Evolutionary conservation across 257 asterid species (phyloP).

Genomic region (Ligustrum vulgare): DNA sequence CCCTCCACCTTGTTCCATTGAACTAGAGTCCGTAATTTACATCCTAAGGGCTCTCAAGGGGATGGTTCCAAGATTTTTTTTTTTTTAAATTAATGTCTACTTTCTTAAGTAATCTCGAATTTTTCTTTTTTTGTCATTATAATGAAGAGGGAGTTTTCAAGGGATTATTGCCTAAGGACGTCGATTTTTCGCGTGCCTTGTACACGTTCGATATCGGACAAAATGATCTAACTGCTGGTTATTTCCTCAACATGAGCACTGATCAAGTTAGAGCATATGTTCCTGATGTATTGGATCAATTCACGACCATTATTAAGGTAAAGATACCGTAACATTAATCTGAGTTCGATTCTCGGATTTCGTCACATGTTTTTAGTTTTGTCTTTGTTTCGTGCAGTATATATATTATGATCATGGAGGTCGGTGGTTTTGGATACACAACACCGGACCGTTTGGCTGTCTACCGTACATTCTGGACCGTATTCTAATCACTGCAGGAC

Average conservation of each 20-base stretch:
- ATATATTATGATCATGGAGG: constrained; percentile 63
- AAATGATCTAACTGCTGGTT: constrained; percentile 81
- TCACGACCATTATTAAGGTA: constrained; percentile 58
- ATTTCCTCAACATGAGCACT: constrained; percentile 57
- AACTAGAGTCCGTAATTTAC: too few species aligned
- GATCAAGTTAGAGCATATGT: constrained; percentile 71
- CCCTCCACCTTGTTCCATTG: too few species aligned
- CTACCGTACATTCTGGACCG: constrained; percentile 70
- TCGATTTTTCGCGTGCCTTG: constrained; percentile 46
- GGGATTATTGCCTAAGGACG: constrained; percentile 47
- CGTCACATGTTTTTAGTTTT: neutral
- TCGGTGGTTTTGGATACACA: constrained; percentile 75
- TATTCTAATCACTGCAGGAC: constrained; percentile 48
- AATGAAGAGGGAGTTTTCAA: constrained; percentile 34
- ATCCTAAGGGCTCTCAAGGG: too few species aligned
- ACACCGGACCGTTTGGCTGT: constrained; percentile 80
- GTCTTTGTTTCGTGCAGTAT: constrained; percentile 22
- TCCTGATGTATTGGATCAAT: constrained; percentile 57
- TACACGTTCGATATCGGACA: constrained; percentile 84
- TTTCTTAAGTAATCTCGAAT: too few species aligned
- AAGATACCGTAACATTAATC: neutral
- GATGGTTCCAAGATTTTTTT: too few species aligned
- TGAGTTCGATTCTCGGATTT: neutral
- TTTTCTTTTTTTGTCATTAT: neutral
- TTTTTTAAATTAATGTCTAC: too few species aligned